Evolutionary conservation across 2,329 filamentous ascomycete species (phyloP).

Genomic region (Botryotinia globosa): DNA sequence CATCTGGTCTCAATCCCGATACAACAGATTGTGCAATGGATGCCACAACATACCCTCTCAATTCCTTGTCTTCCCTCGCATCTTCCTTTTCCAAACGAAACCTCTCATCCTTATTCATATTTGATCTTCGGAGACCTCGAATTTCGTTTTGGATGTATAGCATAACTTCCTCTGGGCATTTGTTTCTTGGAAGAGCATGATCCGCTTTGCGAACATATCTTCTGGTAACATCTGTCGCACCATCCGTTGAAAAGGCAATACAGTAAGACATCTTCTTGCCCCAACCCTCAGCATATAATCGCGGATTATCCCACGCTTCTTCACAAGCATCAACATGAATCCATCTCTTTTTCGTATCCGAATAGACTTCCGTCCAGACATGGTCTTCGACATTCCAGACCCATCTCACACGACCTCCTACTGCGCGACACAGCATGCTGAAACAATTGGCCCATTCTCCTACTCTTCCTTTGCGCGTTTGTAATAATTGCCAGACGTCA

Average conservation of each 20-base stretch:
- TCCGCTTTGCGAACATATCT: slow-evolving; percentile 70
- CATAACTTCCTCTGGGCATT: slow-evolving; percentile 84
- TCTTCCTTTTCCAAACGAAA: slow-evolving; percentile 81
- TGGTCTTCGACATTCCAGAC: slow-evolving; percentile 98
- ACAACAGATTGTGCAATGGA: slow-evolving; percentile 68
- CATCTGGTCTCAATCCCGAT: slow-evolving; percentile 30
- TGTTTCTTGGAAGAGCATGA: slow-evolving; percentile 70
- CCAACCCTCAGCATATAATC: slow-evolving; percentile 92
- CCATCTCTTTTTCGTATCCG: slow-evolving; percentile 89
- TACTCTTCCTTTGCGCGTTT: slow-evolving; percentile 79
- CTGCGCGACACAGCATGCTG: slow-evolving; percentile 92
- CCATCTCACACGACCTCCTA: slow-evolving; percentile 90
- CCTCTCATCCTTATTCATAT: slow-evolving; percentile 81
- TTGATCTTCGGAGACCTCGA: slow-evolving; percentile 74
- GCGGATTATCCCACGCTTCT: slow-evolving; percentile 90
- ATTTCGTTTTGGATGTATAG: slow-evolving; percentile 92
- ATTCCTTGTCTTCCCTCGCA: slow-evolving; percentile 69
- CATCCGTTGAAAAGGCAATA: slow-evolving; percentile 93
- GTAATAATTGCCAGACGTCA: slow-evolving; percentile 88
- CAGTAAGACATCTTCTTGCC: slow-evolving; percentile 96
- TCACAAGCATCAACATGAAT: slow-evolving; percentile 96
- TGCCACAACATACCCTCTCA: slow-evolving; percentile 70
- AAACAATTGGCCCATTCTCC: slow-evolving; percentile 99
- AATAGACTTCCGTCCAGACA: slow-evolving; percentile 97
- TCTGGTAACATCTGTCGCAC: slow-evolving; percentile 63